Base-by-base conservation (phyloP, 768 basidiomycete species). In the Rubroboletus satanas region DNA sequence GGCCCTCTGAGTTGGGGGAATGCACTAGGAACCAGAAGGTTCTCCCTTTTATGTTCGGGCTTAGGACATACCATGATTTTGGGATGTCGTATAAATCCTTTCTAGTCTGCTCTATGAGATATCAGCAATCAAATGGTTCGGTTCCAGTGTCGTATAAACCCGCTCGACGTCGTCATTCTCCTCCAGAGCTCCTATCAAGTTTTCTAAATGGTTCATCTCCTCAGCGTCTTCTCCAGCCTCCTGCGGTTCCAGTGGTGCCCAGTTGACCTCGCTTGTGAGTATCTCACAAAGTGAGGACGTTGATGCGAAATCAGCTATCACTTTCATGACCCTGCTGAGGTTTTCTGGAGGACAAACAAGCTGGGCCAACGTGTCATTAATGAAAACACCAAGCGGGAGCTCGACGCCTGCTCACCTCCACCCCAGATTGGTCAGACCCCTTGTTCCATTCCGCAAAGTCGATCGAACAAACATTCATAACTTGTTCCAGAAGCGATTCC, bases 141-240 rank as follows among this genome's bases (percentile, higher is more conserved):
- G 55, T 39, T 78, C 78, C 50, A 77, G 55, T 26, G 77, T 82
- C 43, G 83, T 84, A 73, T 80, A 85, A 26, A 87, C 81, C 52
- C 76, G 76, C 52, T 81, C 69, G 12, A 79, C 79, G 62, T 87
- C 86, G 50, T 80, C 81, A 55, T 81, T 71, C 23, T 73, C 79
- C 66, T 84, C 83, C 47, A 88, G 66, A 5, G 74, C 77, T 41
- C 79, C 75, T 18, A 84, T 69, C 21, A 88, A 70, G 11, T 66
- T 63, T 32, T 73, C 71, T 8, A 87, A 63, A 45, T 71, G 73
- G 29, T 38, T 54, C 55, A 23, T 68, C 62, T 57, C 58, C 49
- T 73, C 69, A 29, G 69, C 60, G 7, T 82, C 80, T 28, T 76
- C 75, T 10, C 37, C 53, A 5, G 70, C 66, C 7, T 71, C 73